Evolutionary conservation across 2,329 filamentous ascomycete species (phyloP), one percentile per base, ranked within the genome.

Genomic region (Fusarium papillatum): DNA sequence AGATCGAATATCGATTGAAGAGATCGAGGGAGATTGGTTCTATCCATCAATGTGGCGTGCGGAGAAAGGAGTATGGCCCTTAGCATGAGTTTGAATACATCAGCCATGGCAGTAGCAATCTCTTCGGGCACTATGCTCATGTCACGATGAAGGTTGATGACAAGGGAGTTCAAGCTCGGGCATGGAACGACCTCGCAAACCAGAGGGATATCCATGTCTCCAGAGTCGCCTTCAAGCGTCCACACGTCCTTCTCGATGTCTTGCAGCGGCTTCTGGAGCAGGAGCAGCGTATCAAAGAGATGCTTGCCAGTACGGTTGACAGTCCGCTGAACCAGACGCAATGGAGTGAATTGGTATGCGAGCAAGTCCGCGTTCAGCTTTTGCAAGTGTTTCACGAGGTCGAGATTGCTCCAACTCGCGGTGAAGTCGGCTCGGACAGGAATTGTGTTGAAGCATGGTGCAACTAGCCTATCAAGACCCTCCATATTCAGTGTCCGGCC

Each of bases 401-500:
- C 88, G 1, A 87, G 78, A 68, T 92, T 92, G 19, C 87, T 88
- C 1, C 82, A 85, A 3, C 81, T 81, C 4, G 81, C 80, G 1
- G 87, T 83, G 13, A 94, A 72, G 38, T 91, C 84, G 19, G 91
- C 84, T 31, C 95, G 90, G 2, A 95, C 81, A 0, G 96, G 95
- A 16, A 98, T 84, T 0, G 96, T 98, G 80, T 98, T 98, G 87
- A 98, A 98, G 81, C 95, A 98, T 0, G 96, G 96, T 0, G 95
- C 95, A n/a, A 97, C 90, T 8, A 98, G 89, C 6, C 88, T 86
- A 43, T 96, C 92, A 14, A 96, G 86, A 0, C 89, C 90, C 8
- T 93, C 88, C 4, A 96, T 82, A 0, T 90, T 84, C 13, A 95
- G 81, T 1, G 92, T 93, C 10, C 96, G 91, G 2, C 96, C 95